A percentile compares a stretch with the other conserved stretches of the same genome.
phyloP scores from a whole-genome alignment of 2,329 filamentous ascomycete species.

The Colletotrichum limetticola region DNA sequence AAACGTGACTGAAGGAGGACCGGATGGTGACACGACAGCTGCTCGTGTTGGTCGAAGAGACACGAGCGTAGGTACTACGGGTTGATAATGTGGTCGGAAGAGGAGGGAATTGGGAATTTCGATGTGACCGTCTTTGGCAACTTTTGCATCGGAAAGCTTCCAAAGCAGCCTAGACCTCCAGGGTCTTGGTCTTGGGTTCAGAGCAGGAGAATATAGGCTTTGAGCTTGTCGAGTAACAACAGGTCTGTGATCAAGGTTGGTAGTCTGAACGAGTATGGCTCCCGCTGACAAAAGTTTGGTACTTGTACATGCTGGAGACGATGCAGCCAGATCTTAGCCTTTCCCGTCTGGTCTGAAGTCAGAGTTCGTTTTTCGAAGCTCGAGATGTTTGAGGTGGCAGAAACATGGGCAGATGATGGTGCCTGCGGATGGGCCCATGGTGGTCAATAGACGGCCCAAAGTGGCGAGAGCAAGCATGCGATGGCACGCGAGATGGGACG shows the following conservation, averaged over 20 bases:
- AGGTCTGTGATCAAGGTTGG: background rate
- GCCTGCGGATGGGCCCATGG: slow-evolving; percentile 25
- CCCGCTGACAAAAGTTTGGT: slow-evolving; percentile 15
- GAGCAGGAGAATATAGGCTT: background rate
- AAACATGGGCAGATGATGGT: slow-evolving; percentile 31
- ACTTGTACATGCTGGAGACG: background rate
- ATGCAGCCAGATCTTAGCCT: background rate
- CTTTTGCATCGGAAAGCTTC: background rate
- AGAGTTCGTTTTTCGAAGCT: slow-evolving; percentile 28
- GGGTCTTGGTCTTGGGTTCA: background rate
- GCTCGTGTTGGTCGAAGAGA: background rate
- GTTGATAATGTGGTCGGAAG: background rate
- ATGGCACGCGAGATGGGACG: slow-evolving; percentile 31
- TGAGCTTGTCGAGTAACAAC: background rate
- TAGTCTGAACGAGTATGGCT: background rate
- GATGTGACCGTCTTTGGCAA: background rate
- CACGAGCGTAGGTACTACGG: background rate
- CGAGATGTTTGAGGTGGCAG: slow-evolving; percentile 29
- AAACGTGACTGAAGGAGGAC: slow-evolving; percentile 7
- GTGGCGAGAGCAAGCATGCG: slow-evolving; percentile 25
- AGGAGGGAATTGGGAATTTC: background rate
- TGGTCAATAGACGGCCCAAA: slow-evolving; percentile 9
- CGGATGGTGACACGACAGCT: background rate
- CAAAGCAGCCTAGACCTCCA: background rate
- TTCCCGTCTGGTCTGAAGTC: slow-evolving; percentile 18